Evolutionary conservation across 2,329 filamentous ascomycete species (phyloP), one percentile per base, ranked within the genome.

Genomic region (Xylogone sp.): DNA sequence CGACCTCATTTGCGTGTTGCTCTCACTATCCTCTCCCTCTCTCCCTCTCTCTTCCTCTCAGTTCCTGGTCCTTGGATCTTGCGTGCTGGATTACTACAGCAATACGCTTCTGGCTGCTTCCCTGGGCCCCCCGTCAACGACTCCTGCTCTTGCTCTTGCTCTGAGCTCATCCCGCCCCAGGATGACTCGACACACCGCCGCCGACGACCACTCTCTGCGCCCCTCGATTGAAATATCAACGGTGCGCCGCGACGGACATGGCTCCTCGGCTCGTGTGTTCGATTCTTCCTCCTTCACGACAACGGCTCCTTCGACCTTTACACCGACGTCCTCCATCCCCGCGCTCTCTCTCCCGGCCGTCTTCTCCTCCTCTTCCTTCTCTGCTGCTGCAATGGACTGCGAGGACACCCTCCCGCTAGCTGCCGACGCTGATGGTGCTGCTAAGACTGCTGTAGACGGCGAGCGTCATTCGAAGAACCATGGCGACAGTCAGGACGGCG

Each of bases 211-310:
- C 10, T 16, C 34, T 16, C 5, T 60, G 50, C 60, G 57, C 53
- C 61, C 60, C 45, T 60, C 56, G 10, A 50, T 64, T 54, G 60
- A 64, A 59, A 56, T 59, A 56, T 45, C 54, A 24, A 51, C 31
- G 52, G 52, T 48, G 51, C 52, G 42, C 52, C 47, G 46, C 29
- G 45, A 42, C 21, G 48, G 45, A 43, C 24, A 53, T 29, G 43
- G 20, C 21, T 22, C n/a, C n/a, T n/a, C 43, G 20, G 21, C 43
- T 18, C 16, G 10, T 18, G 10, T 21, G 21, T 24, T n/a, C 43
- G 43, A 27, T n/a, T 45, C 20, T 6, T 27, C 18, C 24, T 45
- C 43, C 43, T 7, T 12, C 20, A 24, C 18, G 20, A 45, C 21
- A 10, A 24, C 21, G 21, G 24, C 20, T 20, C 22, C 20, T 9